phyloP scores from a whole-genome alignment of 2,329 filamentous ascomycete genomes.

The Falciphora oryzae region DNA sequence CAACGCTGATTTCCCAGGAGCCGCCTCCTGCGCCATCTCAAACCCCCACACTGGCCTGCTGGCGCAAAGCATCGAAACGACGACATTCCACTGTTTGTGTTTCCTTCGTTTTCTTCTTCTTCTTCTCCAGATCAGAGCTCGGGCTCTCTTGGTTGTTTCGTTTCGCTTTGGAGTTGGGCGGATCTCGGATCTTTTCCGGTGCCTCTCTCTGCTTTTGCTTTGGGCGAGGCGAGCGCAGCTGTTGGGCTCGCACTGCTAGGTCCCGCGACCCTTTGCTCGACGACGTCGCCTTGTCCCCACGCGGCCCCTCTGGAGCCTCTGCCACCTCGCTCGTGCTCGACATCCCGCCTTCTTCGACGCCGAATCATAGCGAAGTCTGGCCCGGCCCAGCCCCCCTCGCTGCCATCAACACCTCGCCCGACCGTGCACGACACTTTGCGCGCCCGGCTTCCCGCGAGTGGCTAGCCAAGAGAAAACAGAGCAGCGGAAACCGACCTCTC shows the following conservation, averaged over 20 bases:
- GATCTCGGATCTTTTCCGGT: too few relatives aligned
- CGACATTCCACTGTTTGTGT: neutral
- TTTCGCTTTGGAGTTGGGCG: neutral
- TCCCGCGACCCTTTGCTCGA: neutral
- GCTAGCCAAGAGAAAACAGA: neutral
- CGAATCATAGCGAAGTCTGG: neutral
- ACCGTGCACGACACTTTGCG: neutral
- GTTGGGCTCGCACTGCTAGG: neutral
- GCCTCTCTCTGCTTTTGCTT: too few relatives aligned
- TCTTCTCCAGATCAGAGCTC: neutral
- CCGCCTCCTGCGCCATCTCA: neutral
- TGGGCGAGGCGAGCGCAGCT: too few relatives aligned
- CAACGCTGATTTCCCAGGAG: neutral
- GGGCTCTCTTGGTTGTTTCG: neutral
- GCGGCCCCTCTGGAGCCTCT: neutral
- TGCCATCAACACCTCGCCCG: neutral
- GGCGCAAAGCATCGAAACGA: neutral
- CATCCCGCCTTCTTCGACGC: neutral
- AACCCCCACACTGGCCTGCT: neutral
- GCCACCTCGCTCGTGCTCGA: neutral
- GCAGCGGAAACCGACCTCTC: neutral
- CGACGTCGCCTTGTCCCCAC: neutral
- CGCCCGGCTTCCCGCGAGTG: neutral
- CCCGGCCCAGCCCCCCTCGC: too few relatives aligned
- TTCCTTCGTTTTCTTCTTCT: neutral